phyloP scores from a whole-genome alignment of 208 protist species.

The Tetramitus jugosus region DNA sequence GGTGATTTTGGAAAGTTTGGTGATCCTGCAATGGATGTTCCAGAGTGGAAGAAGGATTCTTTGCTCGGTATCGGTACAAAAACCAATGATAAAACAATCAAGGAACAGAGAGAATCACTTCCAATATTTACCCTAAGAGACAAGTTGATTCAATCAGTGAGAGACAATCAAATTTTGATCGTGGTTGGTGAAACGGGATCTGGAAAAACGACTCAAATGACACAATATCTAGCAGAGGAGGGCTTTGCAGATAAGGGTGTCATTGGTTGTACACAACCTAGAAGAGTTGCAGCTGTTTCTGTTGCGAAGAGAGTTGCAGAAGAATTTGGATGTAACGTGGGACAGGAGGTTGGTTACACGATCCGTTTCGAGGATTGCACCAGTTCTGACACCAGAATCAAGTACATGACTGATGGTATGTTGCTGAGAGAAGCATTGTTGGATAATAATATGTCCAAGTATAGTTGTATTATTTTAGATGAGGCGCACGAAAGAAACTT shows the following conservation, averaged over 20 bases:
- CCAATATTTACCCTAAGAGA: conserved; percentile 62
- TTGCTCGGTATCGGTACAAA: not conserved
- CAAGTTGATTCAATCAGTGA: conserved; percentile 63
- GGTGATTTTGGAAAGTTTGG: not conserved
- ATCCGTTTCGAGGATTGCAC: conserved; percentile 97
- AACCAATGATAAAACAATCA: not conserved
- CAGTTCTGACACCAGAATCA: conserved; percentile 80
- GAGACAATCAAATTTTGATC: conserved; percentile 70
- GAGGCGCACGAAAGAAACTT: conserved; percentile 98
- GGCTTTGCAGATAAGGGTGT: conserved; percentile 55
- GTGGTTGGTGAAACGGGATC: conserved; percentile 95
- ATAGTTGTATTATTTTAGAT: conserved; percentile 96
- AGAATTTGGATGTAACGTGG: conserved; percentile 89
- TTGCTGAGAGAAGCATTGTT: conserved; percentile 89
- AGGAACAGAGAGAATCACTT: conserved; percentile 27
- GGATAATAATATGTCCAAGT: conserved; percentile 73
- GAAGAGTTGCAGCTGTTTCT: conserved; percentile 92
- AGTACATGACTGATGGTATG: conserved; percentile 98
- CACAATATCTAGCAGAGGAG: conserved; percentile 74
- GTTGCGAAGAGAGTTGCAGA: conserved; percentile 95
- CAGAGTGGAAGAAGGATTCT: conserved; percentile 12
- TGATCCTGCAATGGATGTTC: too few relatives aligned
- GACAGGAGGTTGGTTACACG: conserved; percentile 93
- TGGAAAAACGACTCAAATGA: conserved; percentile 92
- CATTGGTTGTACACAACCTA: conserved; percentile 90